Conservation (phyloP, 352 stramenopile genomes). For the Phytophthora sp. region DNA sequence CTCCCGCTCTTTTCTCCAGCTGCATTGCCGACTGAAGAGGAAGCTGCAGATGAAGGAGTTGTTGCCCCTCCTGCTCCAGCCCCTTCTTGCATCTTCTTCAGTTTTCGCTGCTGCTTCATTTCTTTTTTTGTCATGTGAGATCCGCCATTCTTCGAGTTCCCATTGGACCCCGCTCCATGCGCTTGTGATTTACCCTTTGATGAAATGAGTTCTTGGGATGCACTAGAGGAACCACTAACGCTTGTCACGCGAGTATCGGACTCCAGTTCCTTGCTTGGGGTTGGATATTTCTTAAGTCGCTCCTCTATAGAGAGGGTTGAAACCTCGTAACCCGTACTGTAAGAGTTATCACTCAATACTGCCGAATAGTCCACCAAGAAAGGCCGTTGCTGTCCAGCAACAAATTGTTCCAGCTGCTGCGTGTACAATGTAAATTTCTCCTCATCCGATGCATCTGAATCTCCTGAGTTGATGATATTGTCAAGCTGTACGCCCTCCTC, state of each 20-base stretch:
- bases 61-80: neutral
- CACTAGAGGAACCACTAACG: neutral
- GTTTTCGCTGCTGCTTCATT: conserved; percentile 70
- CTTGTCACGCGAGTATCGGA: conserved; percentile 8
- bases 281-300: conserved; percentile 55
- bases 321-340: conserved; percentile 79
- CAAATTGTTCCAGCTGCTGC: conserved; percentile 63
- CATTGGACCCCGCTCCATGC: conserved; percentile 5
- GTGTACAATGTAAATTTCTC: conserved; percentile 62
- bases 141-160: conserved; percentile 32
- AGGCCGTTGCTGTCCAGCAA: conserved; percentile 75
- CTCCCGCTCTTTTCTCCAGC: conserved; percentile 30
- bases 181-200: conserved; percentile 30
- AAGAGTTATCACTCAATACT: conserved; percentile 80
- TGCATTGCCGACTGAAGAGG: conserved; percentile 1
- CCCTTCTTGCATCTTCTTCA: conserved; percentile 71
- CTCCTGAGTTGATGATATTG: conserved; percentile 22
- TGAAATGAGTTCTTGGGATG: conserved; percentile 16
- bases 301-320: conserved; percentile 70
- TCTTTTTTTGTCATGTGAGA: conserved; percentile 67
- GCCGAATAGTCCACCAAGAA: conserved; percentile 81
- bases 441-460: conserved; percentile 36
- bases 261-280: conserved; percentile 50
- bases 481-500: conserved; percentile 25
- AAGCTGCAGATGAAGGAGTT: conserved; percentile 7